Evolutionary conservation across 192 early-diverging fungal species (phyloP).

Genomic region (Lobosporangium transversale): DNA sequence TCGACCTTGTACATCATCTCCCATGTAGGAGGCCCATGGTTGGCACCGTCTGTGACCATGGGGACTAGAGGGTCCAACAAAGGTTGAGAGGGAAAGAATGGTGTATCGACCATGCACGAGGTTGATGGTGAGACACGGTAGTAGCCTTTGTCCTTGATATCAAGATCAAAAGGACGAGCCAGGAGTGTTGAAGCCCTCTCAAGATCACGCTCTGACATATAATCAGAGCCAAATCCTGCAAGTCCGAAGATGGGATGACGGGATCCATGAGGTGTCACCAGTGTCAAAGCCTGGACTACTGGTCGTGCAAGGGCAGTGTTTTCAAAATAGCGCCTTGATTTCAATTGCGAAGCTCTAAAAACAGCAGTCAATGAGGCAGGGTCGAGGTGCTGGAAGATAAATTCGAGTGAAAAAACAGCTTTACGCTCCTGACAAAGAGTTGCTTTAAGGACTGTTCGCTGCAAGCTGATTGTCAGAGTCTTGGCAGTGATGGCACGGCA

Average conservation of each 20-base stretch:
- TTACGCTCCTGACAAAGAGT: conserved; percentile 53
- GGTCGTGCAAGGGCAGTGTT: conserved; percentile 48
- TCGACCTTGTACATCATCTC: conserved; percentile 53
- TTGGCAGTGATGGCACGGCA: conserved; percentile 49
- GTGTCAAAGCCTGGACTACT: conserved; percentile 42
- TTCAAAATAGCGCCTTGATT: conserved; percentile 50
- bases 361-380: conserved; percentile 47
- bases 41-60: conserved; percentile 33
- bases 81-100: conserved; percentile 48
- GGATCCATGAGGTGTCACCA: conserved; percentile 40
- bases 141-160: conserved; percentile 49
- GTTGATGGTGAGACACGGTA: conserved; percentile 45
- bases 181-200: conserved; percentile 41
- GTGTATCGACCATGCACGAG: conserved; percentile 50
- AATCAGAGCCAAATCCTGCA: conserved; percentile 27
- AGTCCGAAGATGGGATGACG: conserved; percentile 46
- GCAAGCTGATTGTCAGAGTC: conserved; percentile 38
- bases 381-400: conserved; percentile 52
- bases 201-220: conserved; percentile 36
- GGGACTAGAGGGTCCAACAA: conserved; percentile 45
- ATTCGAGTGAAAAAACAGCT: conserved; percentile 51
- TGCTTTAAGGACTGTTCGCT: conserved; percentile 47
- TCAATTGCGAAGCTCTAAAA: conserved; percentile 44
- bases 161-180: conserved; percentile 40
- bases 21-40: conserved; percentile 43